Base-by-base conservation (phyloP, 1,284 basidiomycete genomes). In the Papiliotrema nemorosa region DNA sequence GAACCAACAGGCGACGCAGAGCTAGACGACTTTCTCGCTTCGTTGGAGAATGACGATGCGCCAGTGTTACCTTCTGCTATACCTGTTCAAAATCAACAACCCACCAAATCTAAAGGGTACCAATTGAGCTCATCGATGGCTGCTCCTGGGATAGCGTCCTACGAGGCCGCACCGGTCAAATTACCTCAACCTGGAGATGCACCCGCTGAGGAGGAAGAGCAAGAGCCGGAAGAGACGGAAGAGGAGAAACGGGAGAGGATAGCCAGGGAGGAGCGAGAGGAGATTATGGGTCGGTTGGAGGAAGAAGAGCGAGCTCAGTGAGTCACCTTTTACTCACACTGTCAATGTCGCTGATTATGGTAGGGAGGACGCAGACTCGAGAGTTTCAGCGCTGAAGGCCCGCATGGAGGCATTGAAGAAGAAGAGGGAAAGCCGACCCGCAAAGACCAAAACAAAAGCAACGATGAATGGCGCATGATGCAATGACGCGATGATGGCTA, bases 241-340 rank as follows among this genome's bases (percentile, higher is more conserved):
- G 64, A 53, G 35, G 72, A 72, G 52, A 57, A 52, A 37, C 54
- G 67, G 39, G 67, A 49, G 27, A 52, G 72, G 21, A 13, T 69
- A 38, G 66, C 60, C 22, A 49, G 67, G 20, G 73, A 76, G 52
- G 74, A 76, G 60, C 60, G 62, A 45, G 74, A 76, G 54, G 74
- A 75, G 59, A 73, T 76, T 21, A 64, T 76, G 49, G 57, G 52
- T 34, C 50, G 74, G 12, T 51, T 76, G 27, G 70, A 73, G 47
- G 74, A 74, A 46, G 73, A 76, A 57, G 63, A 70, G 54, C 53
- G 73, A 33, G 74, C 73, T 22, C 74, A 76, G 72, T 75, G 51
- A 66, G 73, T 72, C 7, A 14, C 44, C 5, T n/a, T 22, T n/a
- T 22, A 12, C 12, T 31, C 24, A 5, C 22, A 29, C 7, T 5